Evolutionary conservation across 1,284 basidiomycete species (phyloP).

Genomic region (Rhodotorula glutinis): DNA sequence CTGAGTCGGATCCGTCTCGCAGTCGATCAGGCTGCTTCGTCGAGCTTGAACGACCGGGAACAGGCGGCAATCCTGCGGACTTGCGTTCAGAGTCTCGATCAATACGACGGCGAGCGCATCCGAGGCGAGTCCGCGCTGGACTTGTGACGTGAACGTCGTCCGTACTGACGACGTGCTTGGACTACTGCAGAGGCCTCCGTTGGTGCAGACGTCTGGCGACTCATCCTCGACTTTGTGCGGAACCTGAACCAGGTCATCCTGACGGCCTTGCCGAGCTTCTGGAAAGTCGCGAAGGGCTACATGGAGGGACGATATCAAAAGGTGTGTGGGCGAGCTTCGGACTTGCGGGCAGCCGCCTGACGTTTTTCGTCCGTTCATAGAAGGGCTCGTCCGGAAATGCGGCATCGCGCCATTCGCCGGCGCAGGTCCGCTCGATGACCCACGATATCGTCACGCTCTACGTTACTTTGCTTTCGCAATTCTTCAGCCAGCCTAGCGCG

Average conservation of each 20-base stretch:
- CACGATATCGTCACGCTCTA: constrained; percentile 85
- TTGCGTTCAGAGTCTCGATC: constrained; percentile 28
- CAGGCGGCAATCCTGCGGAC: constrained; percentile 22
- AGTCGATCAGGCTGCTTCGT: constrained; percentile 37
- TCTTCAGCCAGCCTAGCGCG: constrained; percentile 73
- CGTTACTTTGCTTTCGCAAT: constrained; percentile 77
- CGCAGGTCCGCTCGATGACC: constrained; percentile 85
- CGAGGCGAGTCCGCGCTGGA: constrained; percentile 10
- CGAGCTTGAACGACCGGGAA: constrained; percentile 16
- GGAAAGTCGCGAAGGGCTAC: constrained; percentile 85
- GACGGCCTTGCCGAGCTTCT: constrained; percentile 78
- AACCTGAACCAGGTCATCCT: constrained; percentile 55
- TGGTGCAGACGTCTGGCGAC: constrained; percentile 75
- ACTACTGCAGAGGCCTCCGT: constrained; percentile 56
- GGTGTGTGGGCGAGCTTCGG: too few relatives aligned
- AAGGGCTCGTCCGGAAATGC: constrained; percentile 47
- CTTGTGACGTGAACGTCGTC: not conserved
- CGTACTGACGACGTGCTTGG: too few relatives aligned
- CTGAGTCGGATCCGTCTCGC: constrained; percentile 50
- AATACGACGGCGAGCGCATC: constrained; percentile 28
- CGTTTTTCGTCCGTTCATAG: constrained; percentile 9
- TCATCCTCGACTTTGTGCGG: constrained; percentile 62
- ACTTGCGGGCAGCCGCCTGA: not conserved
- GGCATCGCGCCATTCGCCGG: constrained; percentile 59
- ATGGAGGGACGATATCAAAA: constrained; percentile 87